Conservation (phyloP, 1,139 yeast species). For the Kurtzmaniella quercitrusa region DNA sequence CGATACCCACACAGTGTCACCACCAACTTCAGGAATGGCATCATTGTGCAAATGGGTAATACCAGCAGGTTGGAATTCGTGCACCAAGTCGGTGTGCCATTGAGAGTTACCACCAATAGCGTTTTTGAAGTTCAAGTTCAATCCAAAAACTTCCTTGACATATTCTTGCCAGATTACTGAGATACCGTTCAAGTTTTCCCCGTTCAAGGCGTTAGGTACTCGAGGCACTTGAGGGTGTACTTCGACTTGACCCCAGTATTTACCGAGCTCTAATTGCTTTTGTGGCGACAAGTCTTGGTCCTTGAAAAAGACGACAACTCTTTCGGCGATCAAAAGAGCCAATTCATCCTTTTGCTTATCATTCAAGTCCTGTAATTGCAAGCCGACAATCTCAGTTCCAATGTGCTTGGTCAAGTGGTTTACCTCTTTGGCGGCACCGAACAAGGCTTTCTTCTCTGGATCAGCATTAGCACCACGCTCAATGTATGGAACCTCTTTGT, state of each 20-base stretch:
- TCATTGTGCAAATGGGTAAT: slow-evolving; percentile 36
- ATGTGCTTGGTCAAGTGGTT: slow-evolving; percentile 32
- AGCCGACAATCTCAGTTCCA: slow-evolving; percentile 45
- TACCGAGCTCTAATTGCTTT: slow-evolving; percentile 42
- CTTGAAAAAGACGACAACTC: slow-evolving; percentile 47
- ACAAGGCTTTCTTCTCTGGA: slow-evolving; percentile 39
- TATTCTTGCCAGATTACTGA: slow-evolving; percentile 54
- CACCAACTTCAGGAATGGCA: slow-evolving; percentile 32
- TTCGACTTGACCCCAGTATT: slow-evolving; percentile 42
- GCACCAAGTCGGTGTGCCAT: slow-evolving; percentile 38
- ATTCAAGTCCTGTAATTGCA: slow-evolving; percentile 37
- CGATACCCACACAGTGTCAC: slow-evolving; percentile 35
- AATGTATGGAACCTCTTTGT: slow-evolving; percentile 25
- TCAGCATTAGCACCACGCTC: slow-evolving; percentile 39
- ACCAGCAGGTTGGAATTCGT: slow-evolving; percentile 37
- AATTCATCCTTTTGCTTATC: slow-evolving; percentile 46
- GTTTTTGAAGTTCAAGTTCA: slow-evolving; percentile 25
- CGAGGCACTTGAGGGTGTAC: slow-evolving; percentile 38
- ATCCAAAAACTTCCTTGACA: slow-evolving; percentile 19
- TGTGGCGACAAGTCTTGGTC: slow-evolving; percentile 45
- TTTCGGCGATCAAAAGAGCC: slow-evolving; percentile 47
- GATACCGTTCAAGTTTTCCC: slow-evolving; percentile 28
- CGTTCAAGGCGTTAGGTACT: slow-evolving; percentile 22
- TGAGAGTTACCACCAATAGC: slow-evolving; percentile 29
- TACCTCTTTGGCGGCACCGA: slow-evolving; percentile 41